Percentiles rank a stretch among this genome's conserved stretches.
phyloP scores from a whole-genome alignment of 129 eudicot genomes.

The Escallonia rubra region DNA sequence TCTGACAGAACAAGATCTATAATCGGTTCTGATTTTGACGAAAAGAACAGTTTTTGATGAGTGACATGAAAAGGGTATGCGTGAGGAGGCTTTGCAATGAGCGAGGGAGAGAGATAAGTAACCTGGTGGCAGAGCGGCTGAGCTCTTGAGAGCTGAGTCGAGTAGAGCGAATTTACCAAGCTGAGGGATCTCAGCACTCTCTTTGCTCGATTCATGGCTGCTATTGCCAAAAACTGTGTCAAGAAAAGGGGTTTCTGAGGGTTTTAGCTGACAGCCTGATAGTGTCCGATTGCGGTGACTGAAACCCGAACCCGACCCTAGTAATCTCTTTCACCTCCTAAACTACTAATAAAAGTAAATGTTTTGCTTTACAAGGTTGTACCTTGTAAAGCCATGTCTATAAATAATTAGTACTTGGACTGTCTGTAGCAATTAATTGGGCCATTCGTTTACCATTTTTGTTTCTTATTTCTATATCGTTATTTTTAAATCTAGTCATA shows the following conservation, averaged over 20 bases:
- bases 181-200: slow-evolving; percentile 35
- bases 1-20: slow-evolving; percentile 41
- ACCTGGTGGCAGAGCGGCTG: slow-evolving; percentile 33
- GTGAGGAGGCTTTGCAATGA: slow-evolving; percentile 15
- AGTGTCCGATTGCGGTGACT: no score
- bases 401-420: no score
- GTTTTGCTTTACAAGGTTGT: no score
- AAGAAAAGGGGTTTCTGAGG: neutral
- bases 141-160: slow-evolving; percentile 29
- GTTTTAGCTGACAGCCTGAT: neutral
- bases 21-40: slow-evolving; percentile 52
- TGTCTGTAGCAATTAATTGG: no score
- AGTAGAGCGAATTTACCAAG: slow-evolving; percentile 43
- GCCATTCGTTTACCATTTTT: no score
- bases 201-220: slow-evolving; percentile 56
- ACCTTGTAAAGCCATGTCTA: no score
- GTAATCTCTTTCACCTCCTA: no score
- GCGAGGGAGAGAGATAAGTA: slow-evolving; percentile 23
- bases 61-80: slow-evolving; percentile 8
- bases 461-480: no score
- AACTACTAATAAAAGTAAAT: no score
- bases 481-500: no score
- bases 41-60: slow-evolving; percentile 34
- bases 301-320: no score
- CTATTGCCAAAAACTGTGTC: slow-evolving; percentile 4